A percentile compares a stretch with the other conserved stretches of the same genome.
Evolutionary conservation across 768 basidiomycete genomes (phyloP).

Genomic region (Amylocystis lapponica): DNA sequence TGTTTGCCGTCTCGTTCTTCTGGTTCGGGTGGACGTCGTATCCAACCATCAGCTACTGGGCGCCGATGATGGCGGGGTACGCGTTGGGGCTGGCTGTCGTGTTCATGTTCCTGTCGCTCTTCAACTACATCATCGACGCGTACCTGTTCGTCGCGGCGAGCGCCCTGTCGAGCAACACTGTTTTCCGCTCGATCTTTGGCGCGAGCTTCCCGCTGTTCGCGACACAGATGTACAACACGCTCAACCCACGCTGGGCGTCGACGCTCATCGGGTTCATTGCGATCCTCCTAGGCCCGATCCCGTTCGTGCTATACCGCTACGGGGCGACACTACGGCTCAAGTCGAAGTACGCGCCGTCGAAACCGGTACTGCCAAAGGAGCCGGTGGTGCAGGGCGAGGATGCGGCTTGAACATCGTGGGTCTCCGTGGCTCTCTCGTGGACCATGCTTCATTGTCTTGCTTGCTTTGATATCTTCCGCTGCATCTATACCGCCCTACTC

Average conservation of each 20-base stretch:
- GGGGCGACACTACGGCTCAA: constrained; percentile 8
- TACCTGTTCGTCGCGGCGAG: constrained; percentile 52
- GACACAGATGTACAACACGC: constrained; percentile 44
- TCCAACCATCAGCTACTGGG: constrained; percentile 46
- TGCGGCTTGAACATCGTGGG: no score
- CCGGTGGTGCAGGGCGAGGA: no score
- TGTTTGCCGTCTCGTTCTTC: constrained; percentile 52
- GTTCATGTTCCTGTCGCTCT: constrained; percentile 45
- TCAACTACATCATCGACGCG: constrained; percentile 60
- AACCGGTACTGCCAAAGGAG: no score
- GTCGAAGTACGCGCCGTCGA: constrained; percentile 2
- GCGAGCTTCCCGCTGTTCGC: constrained; percentile 41
- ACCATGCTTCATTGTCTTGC: no score
- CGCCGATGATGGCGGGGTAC: constrained; percentile 44
- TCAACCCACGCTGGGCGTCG: constrained; percentile 55
- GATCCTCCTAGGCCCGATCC: constrained; percentile 40
- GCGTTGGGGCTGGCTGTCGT: constrained; percentile 48
- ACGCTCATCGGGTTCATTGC: constrained; percentile 50
- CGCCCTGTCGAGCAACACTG: constrained; percentile 48
- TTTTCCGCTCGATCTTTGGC: constrained; percentile 48
- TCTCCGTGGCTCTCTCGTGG: no score
- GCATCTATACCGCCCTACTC: no score
- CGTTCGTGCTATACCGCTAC: constrained; percentile 18
- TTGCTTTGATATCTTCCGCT: no score
- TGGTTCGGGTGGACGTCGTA: constrained; percentile 62